Conservation (phyloP, 129 eudicot genomes). For the Calendula officinalis region DNA sequence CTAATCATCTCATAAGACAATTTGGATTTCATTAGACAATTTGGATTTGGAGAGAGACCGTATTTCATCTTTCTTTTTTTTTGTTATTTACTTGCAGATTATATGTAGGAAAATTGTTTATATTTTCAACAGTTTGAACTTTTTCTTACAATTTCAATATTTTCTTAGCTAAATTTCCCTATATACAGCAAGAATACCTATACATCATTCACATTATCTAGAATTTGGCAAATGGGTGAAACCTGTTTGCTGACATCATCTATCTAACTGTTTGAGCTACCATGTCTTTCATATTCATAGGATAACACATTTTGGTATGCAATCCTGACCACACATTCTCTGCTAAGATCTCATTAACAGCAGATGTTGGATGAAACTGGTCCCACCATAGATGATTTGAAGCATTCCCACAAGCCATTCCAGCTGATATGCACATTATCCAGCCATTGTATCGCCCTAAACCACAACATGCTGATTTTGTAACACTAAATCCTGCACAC, state of each 20-base stretch:
- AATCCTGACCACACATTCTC: conserved; percentile 88
- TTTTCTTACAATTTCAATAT: too few species aligned
- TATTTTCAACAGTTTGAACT: conserved; percentile 1
- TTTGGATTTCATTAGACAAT: background rate
- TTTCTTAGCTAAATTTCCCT: too few species aligned
- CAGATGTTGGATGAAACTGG: conserved; percentile 91
- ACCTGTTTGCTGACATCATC: conserved; percentile 22
- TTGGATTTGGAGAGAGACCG: conserved; percentile 18
- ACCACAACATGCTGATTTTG: conserved; percentile 85
- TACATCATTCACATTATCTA: background rate
- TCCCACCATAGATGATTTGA: conserved; percentile 95
- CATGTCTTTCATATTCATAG: conserved; percentile 78
- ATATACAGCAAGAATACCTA: background rate
- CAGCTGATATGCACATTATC: conserved; percentile 77
- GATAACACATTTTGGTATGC: conserved; percentile 78
- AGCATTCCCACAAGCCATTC: conserved; percentile 83
- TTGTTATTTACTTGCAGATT: conserved; percentile 4
- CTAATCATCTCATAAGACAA: too few species aligned
- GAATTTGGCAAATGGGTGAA: conserved; percentile 9
- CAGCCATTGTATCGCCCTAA: conserved; percentile 73
- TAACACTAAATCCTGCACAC: conserved; percentile 70
- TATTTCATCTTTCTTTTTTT: background rate
- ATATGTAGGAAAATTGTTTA: conserved; percentile 14
- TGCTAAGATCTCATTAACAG: conserved; percentile 67
- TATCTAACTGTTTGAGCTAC: conserved; percentile 31